Evolutionary conservation across 345 rosid species (phyloP).

Genomic region (Eucalyptus curtisii): DNA sequence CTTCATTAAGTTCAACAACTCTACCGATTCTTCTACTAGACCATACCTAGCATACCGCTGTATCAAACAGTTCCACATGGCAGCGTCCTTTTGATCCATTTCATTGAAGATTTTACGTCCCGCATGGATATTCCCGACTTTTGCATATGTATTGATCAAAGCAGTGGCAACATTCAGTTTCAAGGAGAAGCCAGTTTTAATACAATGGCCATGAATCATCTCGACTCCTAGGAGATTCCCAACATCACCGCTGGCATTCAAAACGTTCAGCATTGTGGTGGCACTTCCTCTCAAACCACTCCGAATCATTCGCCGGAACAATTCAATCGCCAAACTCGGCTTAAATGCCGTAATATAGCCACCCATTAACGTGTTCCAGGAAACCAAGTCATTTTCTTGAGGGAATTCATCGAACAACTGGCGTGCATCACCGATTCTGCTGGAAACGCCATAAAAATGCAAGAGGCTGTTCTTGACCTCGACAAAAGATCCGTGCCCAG

Average conservation of each 20-base stretch:
- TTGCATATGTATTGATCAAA: conserved; percentile 37
- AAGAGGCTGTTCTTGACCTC: conserved; percentile 40
- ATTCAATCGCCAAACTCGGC: conserved; percentile 6
- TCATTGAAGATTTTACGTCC: conserved; percentile 38
- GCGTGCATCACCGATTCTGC: conserved; percentile 22
- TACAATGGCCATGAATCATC: conserved; percentile 31
- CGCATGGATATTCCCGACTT: conserved; percentile 15
- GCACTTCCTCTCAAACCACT: conserved; percentile 11
- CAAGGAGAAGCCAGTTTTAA: conserved; percentile 25
- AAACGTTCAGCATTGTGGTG: conserved; percentile 23
- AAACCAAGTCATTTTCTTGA: conserved; percentile 26
- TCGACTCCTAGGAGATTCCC: conserved; percentile 21
- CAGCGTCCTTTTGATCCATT: conserved; percentile 27
- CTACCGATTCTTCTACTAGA: conserved; percentile 29
- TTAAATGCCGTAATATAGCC: conserved; percentile 25
- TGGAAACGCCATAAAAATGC: conserved; percentile 21
- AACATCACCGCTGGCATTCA: conserved; percentile 25
- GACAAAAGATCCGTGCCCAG: conserved; percentile 26
- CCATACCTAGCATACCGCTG: conserved; percentile 44
- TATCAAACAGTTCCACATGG: conserved; percentile 61
- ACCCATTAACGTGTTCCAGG: conserved; percentile 47
- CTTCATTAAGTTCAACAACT: conserved; percentile 42
- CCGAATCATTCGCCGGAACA: conserved; percentile 23
- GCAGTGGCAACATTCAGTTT: conserved; percentile 36
- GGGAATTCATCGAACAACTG: conserved; percentile 52